These are phyloP conservation scores for Blastomyces gilchristii DNA, from an alignment of 2,329 filamentous ascomycete genomes.

Conservation along the genomic window DNA sequence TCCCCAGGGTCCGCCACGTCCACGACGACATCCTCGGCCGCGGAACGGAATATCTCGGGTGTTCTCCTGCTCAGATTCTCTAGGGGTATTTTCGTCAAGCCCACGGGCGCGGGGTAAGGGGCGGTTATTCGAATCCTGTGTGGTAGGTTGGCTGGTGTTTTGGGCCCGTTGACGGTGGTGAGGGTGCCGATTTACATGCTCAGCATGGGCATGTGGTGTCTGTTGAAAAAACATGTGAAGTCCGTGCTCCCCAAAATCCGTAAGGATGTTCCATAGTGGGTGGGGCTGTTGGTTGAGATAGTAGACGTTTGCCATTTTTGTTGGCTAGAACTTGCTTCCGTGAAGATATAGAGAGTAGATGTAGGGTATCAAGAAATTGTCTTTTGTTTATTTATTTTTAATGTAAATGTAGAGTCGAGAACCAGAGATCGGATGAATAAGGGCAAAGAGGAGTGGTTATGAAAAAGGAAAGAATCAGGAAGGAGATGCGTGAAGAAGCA, in stretches of 20 bases:
- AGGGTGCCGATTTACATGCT: conserved; percentile 18
- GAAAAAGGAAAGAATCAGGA: not conserved
- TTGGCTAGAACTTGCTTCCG: not conserved
- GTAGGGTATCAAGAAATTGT: not conserved
- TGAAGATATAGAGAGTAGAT: not conserved
- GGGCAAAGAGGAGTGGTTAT: not conserved
- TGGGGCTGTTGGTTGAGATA: conserved; percentile 38
- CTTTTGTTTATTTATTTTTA: not conserved
- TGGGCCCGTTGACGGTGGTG: not conserved
- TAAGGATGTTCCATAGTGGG: conserved; percentile 48
- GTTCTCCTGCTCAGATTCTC: not conserved
- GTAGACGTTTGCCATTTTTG: conserved; percentile 44
- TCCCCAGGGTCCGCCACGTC: conserved; percentile 1
- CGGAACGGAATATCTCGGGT: not conserved
- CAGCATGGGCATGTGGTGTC: conserved; percentile 16
- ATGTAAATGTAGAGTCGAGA: not conserved
- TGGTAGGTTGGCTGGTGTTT: not conserved
- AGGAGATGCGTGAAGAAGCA: not conserved
- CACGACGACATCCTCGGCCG: conserved; percentile 4
- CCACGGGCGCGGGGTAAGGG: not conserved
- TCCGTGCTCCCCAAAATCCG: conserved; percentile 41
- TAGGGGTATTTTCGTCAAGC: not conserved
- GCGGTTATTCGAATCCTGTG: not conserved
- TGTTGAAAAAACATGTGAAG: conserved; percentile 29
- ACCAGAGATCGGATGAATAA: not conserved